These are phyloP conservation scores for Botrytis hyacinthi DNA, from an alignment of 2,329 filamentous ascomycete genomes.

Conservation along the genomic window DNA sequence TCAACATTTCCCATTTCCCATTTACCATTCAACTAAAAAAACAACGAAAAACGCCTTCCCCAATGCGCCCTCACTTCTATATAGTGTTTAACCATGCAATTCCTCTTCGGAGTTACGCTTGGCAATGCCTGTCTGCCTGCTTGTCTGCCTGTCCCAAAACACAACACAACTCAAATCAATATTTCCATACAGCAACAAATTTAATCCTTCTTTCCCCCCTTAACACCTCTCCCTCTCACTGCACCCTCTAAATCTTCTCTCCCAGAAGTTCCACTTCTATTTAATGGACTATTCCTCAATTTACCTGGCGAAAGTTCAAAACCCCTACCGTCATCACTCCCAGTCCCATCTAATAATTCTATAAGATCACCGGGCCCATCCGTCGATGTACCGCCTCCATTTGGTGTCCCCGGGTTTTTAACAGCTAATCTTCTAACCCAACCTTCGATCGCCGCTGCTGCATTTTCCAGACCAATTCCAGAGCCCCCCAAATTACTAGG, in stretches of 20 bases:
- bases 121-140: not conserved
- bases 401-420: constrained; percentile 48
- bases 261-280: constrained; percentile 22
- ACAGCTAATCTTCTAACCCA: constrained; percentile 84
- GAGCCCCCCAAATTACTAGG: constrained; percentile 47
- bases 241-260: constrained; percentile 30
- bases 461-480: constrained; percentile 65
- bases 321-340: constrained; percentile 52
- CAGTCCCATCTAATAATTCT: constrained; percentile 63
- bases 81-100: not conserved
- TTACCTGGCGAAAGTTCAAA: constrained; percentile 34
- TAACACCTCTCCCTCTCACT: constrained; percentile 22
- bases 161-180: not conserved
- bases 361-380: constrained; percentile 62
- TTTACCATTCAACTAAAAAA: not conserved
- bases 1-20: not conserved
- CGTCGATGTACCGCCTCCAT: constrained; percentile 42
- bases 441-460: constrained; percentile 82
- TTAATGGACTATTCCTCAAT: constrained; percentile 24
- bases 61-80: constrained; percentile 12
- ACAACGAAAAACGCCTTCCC: not conserved
- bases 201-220: constrained; percentile 12
- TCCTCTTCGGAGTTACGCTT: not conserved
- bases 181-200: not conserved
- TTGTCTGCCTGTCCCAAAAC: not conserved